Base-by-base conservation (phyloP, 2,329 filamentous ascomycete genomes). In the Colletotrichum somersetense region DNA sequence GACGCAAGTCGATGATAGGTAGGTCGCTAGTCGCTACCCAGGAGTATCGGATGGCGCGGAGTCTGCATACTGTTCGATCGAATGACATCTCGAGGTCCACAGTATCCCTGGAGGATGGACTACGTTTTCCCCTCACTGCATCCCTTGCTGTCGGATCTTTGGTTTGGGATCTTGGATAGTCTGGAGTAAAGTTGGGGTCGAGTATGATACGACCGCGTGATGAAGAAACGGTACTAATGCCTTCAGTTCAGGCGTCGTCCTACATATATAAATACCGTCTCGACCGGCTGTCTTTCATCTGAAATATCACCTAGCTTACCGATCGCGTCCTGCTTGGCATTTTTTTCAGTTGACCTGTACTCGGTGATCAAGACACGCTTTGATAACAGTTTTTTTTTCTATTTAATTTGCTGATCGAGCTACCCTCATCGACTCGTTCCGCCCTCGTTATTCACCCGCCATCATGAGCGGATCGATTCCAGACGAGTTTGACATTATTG, bases 401-500 rank as follows among this genome's bases (percentile, higher is more conserved):
- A 46, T 20, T 18, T 16, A 18, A 35, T 26, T n/a, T 23, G 12
- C 23, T 33, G 23, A 42, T 50, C 10, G 20, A 50, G 20, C 52
- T 33, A 23, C 33, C 11, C 26, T 52, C 30, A 33, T 38, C 35
- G 20, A 40, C 38, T 48, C 61, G 38, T 40, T 56, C 40, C 55
- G 26, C 50, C 40, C 40, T 40, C 33, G 26, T 10, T n/a, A 14
- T n/a, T 18, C 33, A 48, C 18, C 61, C 59, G 46, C 35, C 56
- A 77, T 73, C 26, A 83, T 83, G 81, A 79, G 79, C 66, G 71
- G 70, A 44, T 44, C 67, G 6, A 78, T 94, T 74, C 92, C 92
- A 46, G 92, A 94, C 71, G 92, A 94, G 85, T 92, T 93, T 78
- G 92, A 94, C 79, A 94, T 95, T 76, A 94, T 94, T 76, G 91